Percentiles rank a stretch among this genome's conserved stretches.
Conservation (phyloP, 371 early-diverging fungal genomes). For the Choanephora cucurbitarum region DNA sequence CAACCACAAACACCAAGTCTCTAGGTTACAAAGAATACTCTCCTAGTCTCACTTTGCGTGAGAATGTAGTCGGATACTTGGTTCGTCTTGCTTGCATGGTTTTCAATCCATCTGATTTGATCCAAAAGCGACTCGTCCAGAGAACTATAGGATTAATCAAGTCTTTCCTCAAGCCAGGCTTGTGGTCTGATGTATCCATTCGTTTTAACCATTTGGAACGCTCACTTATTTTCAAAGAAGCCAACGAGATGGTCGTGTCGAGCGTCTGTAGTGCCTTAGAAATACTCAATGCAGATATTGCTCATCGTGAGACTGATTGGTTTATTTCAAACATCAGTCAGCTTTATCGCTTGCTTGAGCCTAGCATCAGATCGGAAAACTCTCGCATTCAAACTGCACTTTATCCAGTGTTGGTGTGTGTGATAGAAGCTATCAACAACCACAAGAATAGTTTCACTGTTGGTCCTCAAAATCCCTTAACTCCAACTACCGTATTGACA, state of each 20-base stretch:
- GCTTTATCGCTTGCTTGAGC: conserved; percentile 70
- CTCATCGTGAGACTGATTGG: conserved; percentile 66
- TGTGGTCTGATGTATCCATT: conserved; percentile 67
- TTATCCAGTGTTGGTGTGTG: conserved; percentile 65
- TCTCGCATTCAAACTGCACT: conserved; percentile 63
- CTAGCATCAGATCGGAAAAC: conserved; percentile 69
- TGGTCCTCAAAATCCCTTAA: not conserved
- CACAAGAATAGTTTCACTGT: conserved; percentile 3
- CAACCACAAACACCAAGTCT: conserved; percentile 1
- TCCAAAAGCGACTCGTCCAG: conserved; percentile 55
- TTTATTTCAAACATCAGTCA: conserved; percentile 64
- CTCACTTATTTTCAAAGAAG: conserved; percentile 44
- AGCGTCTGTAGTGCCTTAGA: conserved; percentile 71
- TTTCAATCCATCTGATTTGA: conserved; percentile 54
- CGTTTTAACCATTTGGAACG: conserved; percentile 54
- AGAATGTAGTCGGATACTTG: conserved; percentile 69
- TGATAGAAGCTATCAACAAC: conserved; percentile 58
- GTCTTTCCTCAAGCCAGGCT: conserved; percentile 55
- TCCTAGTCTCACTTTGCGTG: conserved; percentile 60
- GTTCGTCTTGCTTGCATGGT: conserved; percentile 73
- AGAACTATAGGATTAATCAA: conserved; percentile 67
- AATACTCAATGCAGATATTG: conserved; percentile 64
- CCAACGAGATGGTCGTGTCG: conserved; percentile 40
- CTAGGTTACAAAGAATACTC: conserved; percentile 42
- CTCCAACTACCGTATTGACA: not conserved